Evolutionary conservation across 2,329 filamentous ascomycete genomes (phyloP), one percentile per base, ranked within the genome.

Genomic region (Pseudopithomyces chartarum): DNA sequence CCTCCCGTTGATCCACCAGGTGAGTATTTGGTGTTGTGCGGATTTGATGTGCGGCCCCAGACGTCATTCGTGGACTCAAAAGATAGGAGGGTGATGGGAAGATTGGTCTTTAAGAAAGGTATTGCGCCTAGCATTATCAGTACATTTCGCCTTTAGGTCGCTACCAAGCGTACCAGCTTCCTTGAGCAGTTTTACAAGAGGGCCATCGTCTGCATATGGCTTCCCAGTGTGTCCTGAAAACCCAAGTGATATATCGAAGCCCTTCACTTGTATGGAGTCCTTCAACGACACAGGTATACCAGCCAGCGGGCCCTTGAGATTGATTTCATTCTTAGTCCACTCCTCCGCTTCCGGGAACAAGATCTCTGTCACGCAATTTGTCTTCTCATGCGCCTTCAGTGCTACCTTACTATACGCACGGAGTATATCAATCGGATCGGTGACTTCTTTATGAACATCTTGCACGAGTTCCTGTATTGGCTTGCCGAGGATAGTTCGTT

Each of bases 51-150:
- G 32, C 87, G 84, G 8, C 94, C 93, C 91, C 93, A 98, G 19
- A 97, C 81, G 58, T 87, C 85, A 65, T 88, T 89, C 50, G 86
- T 86, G 15, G 90, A 92, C 75, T 96, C 92, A 67, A 96, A 96
- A 55, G 89, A 92, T 39, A 96, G 82, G 1, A 97, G 83, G 0
- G 92, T 96, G 55, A 94, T 90, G 5, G 93, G 94, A 1, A 96
- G 74, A 60, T 95, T 95, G 0, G 93, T 97, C 81, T 97, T 98
- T 61, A 93, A 91, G 71, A 96, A 97, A 0, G 93, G 93, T 1
- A 97, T 84, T 0, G 93, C 92, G 20, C 93, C 85, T 81, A 32
- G 11, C 26, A 34, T n/a, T 33, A 50, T 66, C 36, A 64, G 52
- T 22, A 15, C 33, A 12, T n/a, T n/a, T 38, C 29, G 29, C 4